Evolutionary conservation across 2,329 filamentous ascomycete genomes (phyloP).

Genomic region (Neonectria ditissima): DNA sequence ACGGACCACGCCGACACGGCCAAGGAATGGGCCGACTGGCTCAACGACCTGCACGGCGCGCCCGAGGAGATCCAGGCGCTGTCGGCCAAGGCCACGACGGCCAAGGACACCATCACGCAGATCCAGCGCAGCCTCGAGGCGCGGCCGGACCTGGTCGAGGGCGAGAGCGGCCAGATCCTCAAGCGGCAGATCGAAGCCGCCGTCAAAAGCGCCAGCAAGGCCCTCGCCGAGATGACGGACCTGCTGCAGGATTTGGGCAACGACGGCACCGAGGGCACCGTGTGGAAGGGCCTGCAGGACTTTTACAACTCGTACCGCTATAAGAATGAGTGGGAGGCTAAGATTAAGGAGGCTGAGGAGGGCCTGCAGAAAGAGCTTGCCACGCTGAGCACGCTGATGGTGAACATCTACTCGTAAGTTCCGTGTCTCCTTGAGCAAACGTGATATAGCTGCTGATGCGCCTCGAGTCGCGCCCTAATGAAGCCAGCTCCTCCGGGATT

Average conservation of each 20-base stretch:
- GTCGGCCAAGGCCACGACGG: conserved; percentile 43
- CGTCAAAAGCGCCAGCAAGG: conserved; percentile 42
- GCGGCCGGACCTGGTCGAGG: conserved; percentile 48
- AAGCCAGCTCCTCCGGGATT: conserved; percentile 43
- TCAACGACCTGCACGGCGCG: conserved; percentile 47
- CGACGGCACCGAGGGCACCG: conserved; percentile 36
- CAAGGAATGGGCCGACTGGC: conserved; percentile 51
- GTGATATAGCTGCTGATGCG: neutral
- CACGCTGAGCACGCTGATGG: conserved; percentile 46
- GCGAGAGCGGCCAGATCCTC: conserved; percentile 44
- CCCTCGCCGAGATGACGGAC: conserved; percentile 47
- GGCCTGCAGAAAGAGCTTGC: conserved; percentile 47
- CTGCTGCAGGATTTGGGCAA: conserved; percentile 46
- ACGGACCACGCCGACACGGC: conserved; percentile 47
- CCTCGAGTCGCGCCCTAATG: conserved; percentile 43
- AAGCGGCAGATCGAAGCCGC: conserved; percentile 46
- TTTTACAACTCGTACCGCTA: conserved; percentile 51
- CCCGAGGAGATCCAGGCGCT: conserved; percentile 48
- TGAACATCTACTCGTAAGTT: conserved; percentile 50
- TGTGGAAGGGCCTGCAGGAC: conserved; percentile 41
- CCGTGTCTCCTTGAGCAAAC: neutral
- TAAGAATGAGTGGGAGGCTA: conserved; percentile 48
- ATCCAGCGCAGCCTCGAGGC: conserved; percentile 46
- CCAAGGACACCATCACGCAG: conserved; percentile 48
- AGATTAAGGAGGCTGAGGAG: conserved; percentile 46